Evolutionary conservation across 306 rosid genomes (phyloP).

Genomic region (Hippophae tibetana): DNA sequence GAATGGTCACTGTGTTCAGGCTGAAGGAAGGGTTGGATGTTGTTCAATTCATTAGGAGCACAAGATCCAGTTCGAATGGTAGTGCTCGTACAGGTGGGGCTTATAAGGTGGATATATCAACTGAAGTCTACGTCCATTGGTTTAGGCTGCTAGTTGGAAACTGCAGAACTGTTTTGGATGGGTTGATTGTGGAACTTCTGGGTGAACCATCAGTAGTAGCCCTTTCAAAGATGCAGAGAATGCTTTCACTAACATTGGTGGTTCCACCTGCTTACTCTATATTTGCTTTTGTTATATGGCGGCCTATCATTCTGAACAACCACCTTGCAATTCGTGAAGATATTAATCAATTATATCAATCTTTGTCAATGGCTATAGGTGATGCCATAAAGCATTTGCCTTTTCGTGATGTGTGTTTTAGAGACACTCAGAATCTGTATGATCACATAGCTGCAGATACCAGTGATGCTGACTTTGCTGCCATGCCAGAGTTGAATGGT

Average conservation of each 20-base stretch:
- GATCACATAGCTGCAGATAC: slow-evolving; percentile 66
- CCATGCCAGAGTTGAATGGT: slow-evolving; percentile 61
- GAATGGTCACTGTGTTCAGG: slow-evolving; percentile 74
- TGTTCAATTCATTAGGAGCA: slow-evolving; percentile 62
- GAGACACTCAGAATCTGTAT: slow-evolving; percentile 77
- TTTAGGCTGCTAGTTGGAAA: slow-evolving; percentile 91
- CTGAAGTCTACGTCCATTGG: slow-evolving; percentile 85
- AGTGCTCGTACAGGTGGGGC: slow-evolving; percentile 65
- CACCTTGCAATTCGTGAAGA: slow-evolving; percentile 60
- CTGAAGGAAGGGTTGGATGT: slow-evolving; percentile 86
- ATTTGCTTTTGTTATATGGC: slow-evolving; percentile 70
- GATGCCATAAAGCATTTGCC: slow-evolving; percentile 81
- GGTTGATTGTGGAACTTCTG: slow-evolving; percentile 77
- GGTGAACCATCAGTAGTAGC: slow-evolving; percentile 77
- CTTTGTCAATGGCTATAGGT: slow-evolving; percentile 48
- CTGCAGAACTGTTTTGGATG: slow-evolving; percentile 70
- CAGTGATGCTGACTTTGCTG: slow-evolving; percentile 79
- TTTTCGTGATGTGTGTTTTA: slow-evolving; percentile 82
- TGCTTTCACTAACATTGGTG: slow-evolving; percentile 73
- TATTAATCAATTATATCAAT: slow-evolving; percentile 60
- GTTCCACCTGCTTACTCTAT: slow-evolving; percentile 91
- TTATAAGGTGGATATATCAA: slow-evolving; percentile 49
- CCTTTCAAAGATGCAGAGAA: slow-evolving; percentile 87
- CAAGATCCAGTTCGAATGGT: slow-evolving; percentile 84
- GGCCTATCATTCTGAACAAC: slow-evolving; percentile 54